Conservation (phyloP, 202 grass and related monocot species). For the Saccharum hybrid region DNA sequence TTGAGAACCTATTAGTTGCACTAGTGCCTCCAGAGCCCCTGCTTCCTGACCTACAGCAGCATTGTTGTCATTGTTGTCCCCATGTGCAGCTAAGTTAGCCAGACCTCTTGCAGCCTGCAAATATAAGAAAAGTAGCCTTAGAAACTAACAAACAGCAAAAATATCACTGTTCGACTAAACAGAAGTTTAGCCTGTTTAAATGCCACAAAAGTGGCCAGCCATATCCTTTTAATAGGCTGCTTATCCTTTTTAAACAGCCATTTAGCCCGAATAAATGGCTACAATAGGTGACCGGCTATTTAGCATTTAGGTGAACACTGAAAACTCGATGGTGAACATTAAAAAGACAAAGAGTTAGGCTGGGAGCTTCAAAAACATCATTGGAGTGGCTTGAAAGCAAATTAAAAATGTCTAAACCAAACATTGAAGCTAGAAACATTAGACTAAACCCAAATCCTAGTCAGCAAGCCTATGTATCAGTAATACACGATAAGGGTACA, state of each 20-base stretch:
- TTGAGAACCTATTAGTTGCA: slow-evolving; percentile 91
- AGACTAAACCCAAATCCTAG: slow-evolving; percentile 16
- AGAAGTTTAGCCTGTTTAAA: not conserved
- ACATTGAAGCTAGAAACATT: slow-evolving; percentile 6
- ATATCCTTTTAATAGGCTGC: slow-evolving; percentile 2
- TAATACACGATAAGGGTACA: not conserved
- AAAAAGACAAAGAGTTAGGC: not conserved
- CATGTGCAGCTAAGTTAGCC: slow-evolving; percentile 99
- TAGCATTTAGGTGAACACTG: not conserved
- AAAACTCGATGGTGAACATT: slow-evolving; percentile 19
- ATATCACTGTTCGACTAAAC: not conserved
- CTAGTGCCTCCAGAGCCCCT: slow-evolving; percentile 94
- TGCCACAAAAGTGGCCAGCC: not conserved
- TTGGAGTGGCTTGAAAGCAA: slow-evolving; percentile 21
- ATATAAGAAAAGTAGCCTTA: slow-evolving; percentile 44
- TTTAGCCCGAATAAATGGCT: not conserved
- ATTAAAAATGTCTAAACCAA: slow-evolving; percentile 36
- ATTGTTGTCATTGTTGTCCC: slow-evolving; percentile 97
- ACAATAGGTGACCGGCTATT: not conserved
- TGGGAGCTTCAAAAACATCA: slow-evolving; percentile 31
- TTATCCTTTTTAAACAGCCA: not conserved
- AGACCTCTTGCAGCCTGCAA: slow-evolving; percentile 91
- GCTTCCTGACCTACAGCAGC: slow-evolving; percentile 95
- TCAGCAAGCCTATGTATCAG: not conserved
- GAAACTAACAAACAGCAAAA: slow-evolving; percentile 28